Evolutionary conservation across 2,329 filamentous ascomycete genomes (phyloP), one percentile per base, ranked within the genome.

Genomic region (Hypoxylon sp.): DNA sequence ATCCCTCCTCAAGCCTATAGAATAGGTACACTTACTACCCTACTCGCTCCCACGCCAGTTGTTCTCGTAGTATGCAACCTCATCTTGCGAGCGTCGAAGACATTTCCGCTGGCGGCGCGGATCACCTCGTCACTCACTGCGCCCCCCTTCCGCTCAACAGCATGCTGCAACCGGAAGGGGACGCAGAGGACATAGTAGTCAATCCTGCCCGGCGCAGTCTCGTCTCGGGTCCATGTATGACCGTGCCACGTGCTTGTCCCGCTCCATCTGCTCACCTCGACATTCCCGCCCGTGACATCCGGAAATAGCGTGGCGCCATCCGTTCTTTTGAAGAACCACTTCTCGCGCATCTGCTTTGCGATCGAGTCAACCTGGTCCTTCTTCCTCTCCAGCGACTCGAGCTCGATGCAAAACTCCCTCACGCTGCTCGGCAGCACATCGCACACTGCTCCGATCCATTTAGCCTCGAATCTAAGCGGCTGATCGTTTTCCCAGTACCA

Each of bases 291-390:
- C 56, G 56, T 59, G 24, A 51, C 56, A 32, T 59, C 56, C 2
- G 56, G 46, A 51, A 51, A 59, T 32, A 59, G 56, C 46, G 24
- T 32, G 35, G n/a, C 46, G 21, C 46, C 56, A 11, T 59, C 56
- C 21, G 13, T 59, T 31, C 56, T 29, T 10, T 59, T 59, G n/a
- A 59, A 59, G 46, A 59, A 59, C 56, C 56, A 59, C 29, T 42
- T 59, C 56, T 59, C 56, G 21, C 56, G 56, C 56, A 59, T 59
- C 46, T 59, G 46, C 56, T 59, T 51, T 6, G 56, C 56, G 56
- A 59, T 51, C n/a, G 35, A 51, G 46, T 59, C 56, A n/a, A 59
- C 32, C 46, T 59, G 56, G 32, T 44, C 46, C 56, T 59, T 50
- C 56, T 59, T 59, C 46, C 31, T 51, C 46, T 59, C 56, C 46